These are phyloP conservation scores for Mycena rosella DNA, from an alignment of 768 basidiomycete genomes.

Conservation along the genomic window DNA sequence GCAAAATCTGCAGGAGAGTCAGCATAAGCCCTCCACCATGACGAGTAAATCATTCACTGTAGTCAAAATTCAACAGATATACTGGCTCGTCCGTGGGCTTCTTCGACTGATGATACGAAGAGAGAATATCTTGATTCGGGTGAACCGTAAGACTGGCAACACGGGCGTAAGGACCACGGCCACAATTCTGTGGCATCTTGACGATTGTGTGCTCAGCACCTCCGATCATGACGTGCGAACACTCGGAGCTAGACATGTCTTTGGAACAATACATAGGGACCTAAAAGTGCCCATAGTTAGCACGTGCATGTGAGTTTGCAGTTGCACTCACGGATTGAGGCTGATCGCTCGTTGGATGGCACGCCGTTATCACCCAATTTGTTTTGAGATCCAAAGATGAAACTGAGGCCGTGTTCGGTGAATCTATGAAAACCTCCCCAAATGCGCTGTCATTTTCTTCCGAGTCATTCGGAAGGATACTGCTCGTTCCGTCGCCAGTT, in stretches of 20 bases:
- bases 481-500: not conserved
- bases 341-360: slow-evolving; percentile 5
- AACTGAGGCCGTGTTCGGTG: slow-evolving; percentile 10
- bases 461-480: slow-evolving; percentile 3
- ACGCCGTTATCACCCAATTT: slow-evolving; percentile 21
- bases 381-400: slow-evolving; percentile 6
- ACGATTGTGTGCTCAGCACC: slow-evolving; percentile 43
- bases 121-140: slow-evolving; percentile 35
- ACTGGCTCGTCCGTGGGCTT: slow-evolving; percentile 38
- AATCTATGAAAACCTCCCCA: slow-evolving; percentile 42
- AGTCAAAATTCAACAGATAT: slow-evolving; percentile 37
- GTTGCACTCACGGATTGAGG: slow-evolving; percentile 10
- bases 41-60: slow-evolving; percentile 8
- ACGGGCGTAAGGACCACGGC: slow-evolving; percentile 43
- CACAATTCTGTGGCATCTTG: slow-evolving; percentile 40
- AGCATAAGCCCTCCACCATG: not conserved
- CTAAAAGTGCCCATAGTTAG: slow-evolving; percentile 7
- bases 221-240: slow-evolving; percentile 41
- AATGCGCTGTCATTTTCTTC: slow-evolving; percentile 29
- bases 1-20: slow-evolving; percentile 23
- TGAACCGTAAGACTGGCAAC: slow-evolving; percentile 38
- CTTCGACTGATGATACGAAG: slow-evolving; percentile 21
- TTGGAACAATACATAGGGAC: slow-evolving; percentile 40
- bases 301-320: not conserved
- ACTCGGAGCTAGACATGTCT: slow-evolving; percentile 24